Evolutionary conservation across 495 filamentous ascomycete genomes (phyloP).

Genomic region (Podospora appendiculata): DNA sequence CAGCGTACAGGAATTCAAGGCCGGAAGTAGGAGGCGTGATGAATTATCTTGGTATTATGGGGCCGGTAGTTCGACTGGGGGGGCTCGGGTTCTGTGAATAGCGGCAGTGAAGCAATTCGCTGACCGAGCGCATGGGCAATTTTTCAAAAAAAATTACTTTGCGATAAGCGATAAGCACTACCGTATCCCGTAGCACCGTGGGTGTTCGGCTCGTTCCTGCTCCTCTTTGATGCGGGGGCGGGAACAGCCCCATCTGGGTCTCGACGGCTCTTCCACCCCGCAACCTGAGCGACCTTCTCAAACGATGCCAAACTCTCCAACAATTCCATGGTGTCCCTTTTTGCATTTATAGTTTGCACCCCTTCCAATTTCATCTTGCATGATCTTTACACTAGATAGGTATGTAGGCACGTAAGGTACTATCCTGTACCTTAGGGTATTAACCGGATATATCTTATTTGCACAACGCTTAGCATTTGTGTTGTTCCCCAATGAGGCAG

Average conservation of each 20-base stretch:
- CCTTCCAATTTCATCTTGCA: too few relatives aligned
- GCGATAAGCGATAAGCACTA: neutral
- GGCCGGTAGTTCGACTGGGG: neutral
- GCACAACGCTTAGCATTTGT: too few relatives aligned
- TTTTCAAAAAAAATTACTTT: slow-evolving; percentile 18
- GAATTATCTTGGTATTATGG: neutral
- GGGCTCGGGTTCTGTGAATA: neutral
- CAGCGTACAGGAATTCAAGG: neutral
- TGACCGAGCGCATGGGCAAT: neutral
- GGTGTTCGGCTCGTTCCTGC: neutral
- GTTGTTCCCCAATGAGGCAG: too few relatives aligned
- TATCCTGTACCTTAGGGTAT: too few relatives aligned
- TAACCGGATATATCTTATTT: too few relatives aligned
- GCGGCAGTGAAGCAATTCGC: too few relatives aligned
- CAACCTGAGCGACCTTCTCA: neutral
- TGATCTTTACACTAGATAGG: too few relatives aligned
- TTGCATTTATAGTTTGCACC: too few relatives aligned
- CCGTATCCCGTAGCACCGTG: neutral
- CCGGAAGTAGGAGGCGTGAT: too few relatives aligned
- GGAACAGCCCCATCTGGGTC: neutral
- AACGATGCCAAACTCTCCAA: too few relatives aligned
- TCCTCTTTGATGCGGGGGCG: neutral
- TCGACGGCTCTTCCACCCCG: neutral
- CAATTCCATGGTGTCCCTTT: too few relatives aligned
- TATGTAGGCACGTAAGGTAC: too few relatives aligned